Evolutionary conservation across 257 asterid genomes (phyloP), one percentile per base, ranked within the genome.

Genomic region (Lithospermum erythrorhizon): DNA sequence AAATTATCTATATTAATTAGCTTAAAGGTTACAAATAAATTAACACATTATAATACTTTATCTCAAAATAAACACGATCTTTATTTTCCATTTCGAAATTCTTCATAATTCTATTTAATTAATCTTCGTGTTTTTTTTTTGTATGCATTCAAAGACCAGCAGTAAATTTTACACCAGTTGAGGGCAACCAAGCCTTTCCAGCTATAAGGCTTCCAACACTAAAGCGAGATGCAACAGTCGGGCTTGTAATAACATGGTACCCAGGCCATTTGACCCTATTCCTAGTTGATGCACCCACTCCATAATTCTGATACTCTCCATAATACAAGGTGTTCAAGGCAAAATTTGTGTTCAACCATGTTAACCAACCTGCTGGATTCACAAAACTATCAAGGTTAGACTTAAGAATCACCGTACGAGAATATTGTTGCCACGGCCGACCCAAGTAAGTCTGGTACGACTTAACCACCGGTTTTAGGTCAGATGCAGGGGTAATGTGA

Each of bases 341-440:
- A 61, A 61, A 61, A 48, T 48, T 61, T 3, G 57, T 41, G 23
- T 48, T 48, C 11, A 18, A 49, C 65, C 65, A 61, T 6, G 57
- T 22, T 24, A 48, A 21, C 65, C 65, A 61, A 13, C 65, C 65
- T 21, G 35, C 29, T 6, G 55, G 30, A 61, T 48, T 61, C 56
- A 61, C 56, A 2, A 61, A 18, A 21, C 37, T 14, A 9, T 61
- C 65, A 6, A 61, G 1, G 10, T 61, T 35, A 4, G 19, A 18
- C 25, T 48, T 61, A 7, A 61, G 30, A 48, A 45, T 35, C 21
- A 61, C 65, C 6, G 65, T 61, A 15, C 57, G 21, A 1, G 65
- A 61, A 21, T 61, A 61, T 23, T 61, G 65, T 52, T 35, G 54
- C 65, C 65, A 61, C 1, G 65, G 65, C 14, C 65, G 65, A 15